These are phyloP conservation scores for Haplosporangium sp. DNA, from an alignment of 371 early-diverging fungal species.

Conservation along the genomic window DNA sequence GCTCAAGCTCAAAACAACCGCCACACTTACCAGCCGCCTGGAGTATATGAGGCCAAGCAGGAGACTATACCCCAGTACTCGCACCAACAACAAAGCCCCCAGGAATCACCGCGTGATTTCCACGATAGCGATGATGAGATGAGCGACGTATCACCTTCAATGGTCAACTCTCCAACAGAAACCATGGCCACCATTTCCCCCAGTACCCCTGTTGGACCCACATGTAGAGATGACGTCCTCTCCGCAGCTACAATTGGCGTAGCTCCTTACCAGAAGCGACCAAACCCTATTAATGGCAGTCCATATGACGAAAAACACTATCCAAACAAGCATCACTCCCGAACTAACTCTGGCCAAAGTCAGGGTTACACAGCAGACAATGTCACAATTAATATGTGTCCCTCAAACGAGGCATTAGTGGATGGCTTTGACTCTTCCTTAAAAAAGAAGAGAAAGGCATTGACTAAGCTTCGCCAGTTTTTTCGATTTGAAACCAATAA, in stretches of 20 bases:
- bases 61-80: background rate
- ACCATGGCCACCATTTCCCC: constrained; percentile 54
- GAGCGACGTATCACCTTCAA: constrained; percentile 49
- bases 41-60: constrained; percentile 6
- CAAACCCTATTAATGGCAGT: constrained; percentile 7
- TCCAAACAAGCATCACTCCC: constrained; percentile 39
- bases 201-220: constrained; percentile 23
- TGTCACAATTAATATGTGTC: constrained; percentile 33
- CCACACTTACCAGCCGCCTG: constrained; percentile 47
- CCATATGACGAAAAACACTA: constrained; percentile 37
- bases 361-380: constrained; percentile 12
- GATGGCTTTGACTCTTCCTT: constrained; percentile 33
- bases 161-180: constrained; percentile 41
- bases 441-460: constrained; percentile 42
- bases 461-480: constrained; percentile 50
- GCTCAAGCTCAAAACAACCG: constrained; percentile 19
- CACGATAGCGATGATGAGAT: constrained; percentile 36
- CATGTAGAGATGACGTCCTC: constrained; percentile 28
- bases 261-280: constrained; percentile 18
- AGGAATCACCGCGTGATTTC: constrained; percentile 8
- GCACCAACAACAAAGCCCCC: constrained; percentile 17
- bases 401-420: constrained; percentile 29
- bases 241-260: constrained; percentile 6
- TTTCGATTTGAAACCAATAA: constrained; percentile 45
- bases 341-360: constrained; percentile 20